Conservation (phyloP, 2,329 filamentous ascomycete genomes). For the Emergomyces pasteurianus region DNA sequence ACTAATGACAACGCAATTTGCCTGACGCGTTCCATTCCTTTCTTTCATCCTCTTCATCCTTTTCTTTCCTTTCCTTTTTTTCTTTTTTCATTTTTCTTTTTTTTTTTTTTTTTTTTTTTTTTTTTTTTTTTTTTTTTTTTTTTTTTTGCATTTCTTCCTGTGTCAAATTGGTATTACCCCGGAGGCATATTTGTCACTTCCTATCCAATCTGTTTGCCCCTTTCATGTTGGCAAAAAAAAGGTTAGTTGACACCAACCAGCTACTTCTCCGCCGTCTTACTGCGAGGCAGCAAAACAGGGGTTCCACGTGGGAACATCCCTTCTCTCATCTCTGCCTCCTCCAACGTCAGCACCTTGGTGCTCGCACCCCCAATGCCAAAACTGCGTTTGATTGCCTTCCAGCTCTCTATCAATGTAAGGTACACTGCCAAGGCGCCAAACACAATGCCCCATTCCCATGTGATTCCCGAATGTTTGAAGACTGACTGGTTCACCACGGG, state of each 20-base stretch:
- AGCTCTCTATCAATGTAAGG: constrained; percentile 49
- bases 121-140: neutral
- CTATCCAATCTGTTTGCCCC: neutral
- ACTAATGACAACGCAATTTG: too few species aligned
- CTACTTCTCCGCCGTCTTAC: constrained; percentile 8
- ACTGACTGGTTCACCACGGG: constrained; percentile 52
- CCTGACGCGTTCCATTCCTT: neutral
- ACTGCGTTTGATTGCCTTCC: constrained; percentile 52
- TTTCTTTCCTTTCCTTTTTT: neutral
- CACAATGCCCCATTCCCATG: constrained; percentile 58
- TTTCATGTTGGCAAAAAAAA: constrained; percentile 7
- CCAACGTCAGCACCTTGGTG: constrained; percentile 19
- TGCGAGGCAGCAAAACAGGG: constrained; percentile 4
- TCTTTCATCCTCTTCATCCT: neutral
- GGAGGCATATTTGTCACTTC: neutral
- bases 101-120: neutral
- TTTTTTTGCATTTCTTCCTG: neutral
- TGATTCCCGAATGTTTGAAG: constrained; percentile 54
- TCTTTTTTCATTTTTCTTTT: neutral
- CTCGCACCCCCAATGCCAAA: constrained; percentile 24
- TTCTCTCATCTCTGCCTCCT: constrained; percentile 23
- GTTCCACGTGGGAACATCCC: constrained; percentile 14
- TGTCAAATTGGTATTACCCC: neutral
- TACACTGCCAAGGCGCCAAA: constrained; percentile 49
- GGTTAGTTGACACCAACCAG: constrained; percentile 9